These are phyloP conservation scores for Syzygium grande DNA, from an alignment of 345 rosid species.

Conservation along the genomic window DNA sequence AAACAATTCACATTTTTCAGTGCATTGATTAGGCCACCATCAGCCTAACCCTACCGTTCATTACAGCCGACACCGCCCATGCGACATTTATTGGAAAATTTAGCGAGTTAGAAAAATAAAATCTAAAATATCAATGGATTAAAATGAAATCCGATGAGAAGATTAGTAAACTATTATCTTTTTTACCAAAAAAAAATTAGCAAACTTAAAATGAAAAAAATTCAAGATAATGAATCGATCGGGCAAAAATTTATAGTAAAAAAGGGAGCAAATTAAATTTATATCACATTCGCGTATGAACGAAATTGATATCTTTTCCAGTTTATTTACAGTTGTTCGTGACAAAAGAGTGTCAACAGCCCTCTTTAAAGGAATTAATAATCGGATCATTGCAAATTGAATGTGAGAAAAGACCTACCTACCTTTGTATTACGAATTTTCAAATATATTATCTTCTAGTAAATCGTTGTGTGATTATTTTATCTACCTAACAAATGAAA, in stretches of 20 bases:
- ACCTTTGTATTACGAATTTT: background rate
- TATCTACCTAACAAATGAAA: background rate
- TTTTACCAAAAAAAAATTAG: too few species aligned
- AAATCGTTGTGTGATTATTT: background rate
- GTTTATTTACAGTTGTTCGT: background rate
- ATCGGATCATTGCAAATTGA: background rate
- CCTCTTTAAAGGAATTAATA: background rate
- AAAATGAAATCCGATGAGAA: background rate
- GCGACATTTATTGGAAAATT: background rate
- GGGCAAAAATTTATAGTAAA: background rate
- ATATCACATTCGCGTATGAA: background rate
- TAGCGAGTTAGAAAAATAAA: background rate
- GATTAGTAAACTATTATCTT: too few species aligned
- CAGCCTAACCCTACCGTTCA: fast-evolving
- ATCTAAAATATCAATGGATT: background rate
- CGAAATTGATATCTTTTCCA: background rate
- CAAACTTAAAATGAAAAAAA: background rate
- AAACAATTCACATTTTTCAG: background rate
- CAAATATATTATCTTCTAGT: background rate
- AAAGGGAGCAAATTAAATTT: background rate
- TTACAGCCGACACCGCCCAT: background rate
- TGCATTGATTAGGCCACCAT: background rate
- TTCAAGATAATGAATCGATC: background rate
- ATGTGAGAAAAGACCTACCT: background rate
- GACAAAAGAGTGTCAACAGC: background rate